Percentiles rank a stretch among this genome's conserved stretches.
Conservation (phyloP, 257 asterid genomes). For the Fraxinus excelsior region DNA sequence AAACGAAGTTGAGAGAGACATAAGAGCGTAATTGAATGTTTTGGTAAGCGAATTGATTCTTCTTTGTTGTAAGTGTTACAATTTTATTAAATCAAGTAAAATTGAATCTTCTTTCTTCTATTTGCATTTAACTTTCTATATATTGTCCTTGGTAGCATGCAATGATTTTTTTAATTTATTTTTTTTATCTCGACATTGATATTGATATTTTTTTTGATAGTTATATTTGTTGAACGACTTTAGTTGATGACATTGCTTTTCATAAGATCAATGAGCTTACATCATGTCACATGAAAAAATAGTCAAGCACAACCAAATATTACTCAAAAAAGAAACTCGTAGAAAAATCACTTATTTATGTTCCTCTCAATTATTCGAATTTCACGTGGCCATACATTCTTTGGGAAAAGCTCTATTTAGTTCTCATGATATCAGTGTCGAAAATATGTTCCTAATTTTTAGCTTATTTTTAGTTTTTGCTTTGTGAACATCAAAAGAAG, state of each 20-base stretch:
- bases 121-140: no score
- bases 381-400: background rate
- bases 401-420: background rate
- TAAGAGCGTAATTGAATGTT: background rate
- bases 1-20: background rate
- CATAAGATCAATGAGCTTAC: background rate
- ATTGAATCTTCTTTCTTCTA: no score
- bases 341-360: background rate
- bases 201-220: background rate
- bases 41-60: background rate
- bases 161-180: no score
- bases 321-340: no score
- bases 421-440: background rate
- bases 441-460: background rate
- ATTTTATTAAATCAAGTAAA: no score
- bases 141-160: no score
- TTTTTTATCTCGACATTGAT: background rate
- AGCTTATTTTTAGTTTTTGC: background rate
- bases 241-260: background rate
- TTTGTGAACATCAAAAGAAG: background rate
- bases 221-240: background rate
- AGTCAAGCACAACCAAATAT: no score
- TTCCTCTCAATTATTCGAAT: background rate
- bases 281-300: background rate
- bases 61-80: background rate